phyloP scores from a whole-genome alignment of 495 filamentous ascomycete species.

The Rostrohypoxylon terebratum region DNA sequence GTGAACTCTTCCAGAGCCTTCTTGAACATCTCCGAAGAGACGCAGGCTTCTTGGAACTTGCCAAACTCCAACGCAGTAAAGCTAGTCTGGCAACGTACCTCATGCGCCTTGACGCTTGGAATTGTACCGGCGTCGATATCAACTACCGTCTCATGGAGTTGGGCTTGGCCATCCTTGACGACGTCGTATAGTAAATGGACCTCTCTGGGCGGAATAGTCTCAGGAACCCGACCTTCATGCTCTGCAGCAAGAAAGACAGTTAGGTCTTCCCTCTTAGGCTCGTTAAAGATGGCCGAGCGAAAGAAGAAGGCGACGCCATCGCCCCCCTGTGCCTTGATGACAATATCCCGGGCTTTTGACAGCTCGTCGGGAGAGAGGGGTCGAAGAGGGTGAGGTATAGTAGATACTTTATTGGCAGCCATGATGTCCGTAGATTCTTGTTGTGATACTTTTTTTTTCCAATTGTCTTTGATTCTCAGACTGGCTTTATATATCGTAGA shows the following conservation, averaged over 20 bases:
- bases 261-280: constrained; percentile 70
- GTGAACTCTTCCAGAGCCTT: constrained; percentile 69
- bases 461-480: not conserved
- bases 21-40: constrained; percentile 70
- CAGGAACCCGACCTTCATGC: constrained; percentile 55
- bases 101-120: constrained; percentile 65
- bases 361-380: constrained; percentile 71
- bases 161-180: constrained; percentile 66
- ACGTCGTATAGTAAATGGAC: constrained; percentile 77
- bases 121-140: constrained; percentile 65
- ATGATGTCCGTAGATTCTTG: constrained; percentile 27
- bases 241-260: constrained; percentile 59
- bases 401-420: constrained; percentile 30
- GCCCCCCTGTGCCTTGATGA: constrained; percentile 45
- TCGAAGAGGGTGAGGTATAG: constrained; percentile 66
- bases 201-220: constrained; percentile 65
- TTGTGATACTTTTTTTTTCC: not conserved
- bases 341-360: constrained; percentile 50
- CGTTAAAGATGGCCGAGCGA: constrained; percentile 71
- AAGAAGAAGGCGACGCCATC: constrained; percentile 62
- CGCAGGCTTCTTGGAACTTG: constrained; percentile 69
- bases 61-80: constrained; percentile 72
- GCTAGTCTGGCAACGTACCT: constrained; percentile 69
- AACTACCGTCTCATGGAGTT: constrained; percentile 72
- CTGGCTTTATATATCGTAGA: not conserved